These are phyloP conservation scores for Elaeis guineensis DNA, from an alignment of 176 grass and related monocot species.

Conservation along the genomic window DNA sequence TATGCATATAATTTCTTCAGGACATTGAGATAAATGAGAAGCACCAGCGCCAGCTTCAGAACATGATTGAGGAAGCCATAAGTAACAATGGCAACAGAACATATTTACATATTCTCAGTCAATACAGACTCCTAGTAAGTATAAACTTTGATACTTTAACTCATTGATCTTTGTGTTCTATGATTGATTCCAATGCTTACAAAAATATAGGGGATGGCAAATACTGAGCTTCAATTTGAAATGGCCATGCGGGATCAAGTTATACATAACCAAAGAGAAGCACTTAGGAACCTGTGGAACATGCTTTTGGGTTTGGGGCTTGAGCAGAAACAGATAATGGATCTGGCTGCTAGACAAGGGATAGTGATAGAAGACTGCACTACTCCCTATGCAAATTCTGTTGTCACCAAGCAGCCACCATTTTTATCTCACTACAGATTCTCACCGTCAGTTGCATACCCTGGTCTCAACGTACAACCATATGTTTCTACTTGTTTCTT, in stretches of 20 bases:
- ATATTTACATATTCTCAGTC: constrained; percentile 93
- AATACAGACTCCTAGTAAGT: constrained; percentile 99
- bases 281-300: constrained; percentile 74
- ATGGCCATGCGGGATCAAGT: constrained; percentile 99
- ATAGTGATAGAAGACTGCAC: constrained; percentile 72
- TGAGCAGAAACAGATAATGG: constrained; percentile 79
- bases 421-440: constrained; percentile 21
- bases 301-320: constrained; percentile 81
- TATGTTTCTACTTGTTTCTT: constrained; percentile 49
- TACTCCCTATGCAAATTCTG: constrained; percentile 38
- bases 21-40: constrained; percentile 89
- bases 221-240: constrained; percentile 94
- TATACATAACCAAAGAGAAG: constrained; percentile 93
- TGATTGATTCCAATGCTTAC: not conserved
- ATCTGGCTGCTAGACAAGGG: constrained; percentile 78
- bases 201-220: constrained; percentile 58
- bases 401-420: constrained; percentile 18
- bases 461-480: constrained; percentile 21
- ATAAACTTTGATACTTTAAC: constrained; percentile 1
- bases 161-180: not conserved
- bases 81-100: constrained; percentile 94
- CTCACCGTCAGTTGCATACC: constrained; percentile 41
- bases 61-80: constrained; percentile 91
- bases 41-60: constrained; percentile 62
- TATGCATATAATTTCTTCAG: constrained; percentile 25